These are phyloP conservation scores for Cymbopogon citratus DNA, from an alignment of 176 grass and related monocot species.

Conservation along the genomic window DNA sequence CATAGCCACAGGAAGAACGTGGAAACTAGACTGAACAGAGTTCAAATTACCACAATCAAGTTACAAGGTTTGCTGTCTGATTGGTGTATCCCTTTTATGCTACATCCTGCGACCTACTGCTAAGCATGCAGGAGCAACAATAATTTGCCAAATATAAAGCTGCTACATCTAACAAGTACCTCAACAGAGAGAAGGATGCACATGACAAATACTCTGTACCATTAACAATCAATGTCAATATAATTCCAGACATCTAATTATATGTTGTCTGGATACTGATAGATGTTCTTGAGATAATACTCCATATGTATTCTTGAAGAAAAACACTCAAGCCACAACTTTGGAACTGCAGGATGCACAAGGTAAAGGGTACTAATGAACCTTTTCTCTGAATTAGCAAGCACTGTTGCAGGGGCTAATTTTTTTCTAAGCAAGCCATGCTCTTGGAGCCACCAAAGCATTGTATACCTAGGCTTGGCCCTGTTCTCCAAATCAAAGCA, in stretches of 20 bases:
- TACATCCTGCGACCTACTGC: conserved; percentile 23
- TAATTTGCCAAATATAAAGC: conserved; percentile 16
- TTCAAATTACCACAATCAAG: conserved; percentile 9
- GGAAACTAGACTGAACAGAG: not conserved
- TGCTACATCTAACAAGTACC: conserved; percentile 24
- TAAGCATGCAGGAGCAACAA: conserved; percentile 13
- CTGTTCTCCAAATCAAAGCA: conserved; percentile 89
- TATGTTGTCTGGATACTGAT: conserved; percentile 21
- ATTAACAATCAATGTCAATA: conserved; percentile 23
- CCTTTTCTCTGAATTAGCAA: conserved; percentile 73
- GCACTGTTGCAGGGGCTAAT: conserved; percentile 57
- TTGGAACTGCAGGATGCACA: conserved; percentile 76
- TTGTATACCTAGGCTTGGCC: conserved; percentile 73
- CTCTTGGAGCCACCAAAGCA: conserved; percentile 72
- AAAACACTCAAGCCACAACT: conserved; percentile 87
- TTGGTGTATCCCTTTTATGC: conserved; percentile 15
- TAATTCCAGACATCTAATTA: conserved; percentile 25
- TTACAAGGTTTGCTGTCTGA: conserved; percentile 21
- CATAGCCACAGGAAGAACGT: not conserved
- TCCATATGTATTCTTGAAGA: conserved; percentile 53
- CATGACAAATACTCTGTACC: conserved; percentile 29
- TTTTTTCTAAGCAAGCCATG: conserved; percentile 51
- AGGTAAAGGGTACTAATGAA: conserved; percentile 66
- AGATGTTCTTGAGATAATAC: conserved; percentile 49
- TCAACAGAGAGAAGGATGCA: conserved; percentile 6